Percentiles rank a stretch among this genome's conserved stretches.
Conservation (phyloP, 1,284 basidiomycete genomes). For the Naganishia albida region DNA sequence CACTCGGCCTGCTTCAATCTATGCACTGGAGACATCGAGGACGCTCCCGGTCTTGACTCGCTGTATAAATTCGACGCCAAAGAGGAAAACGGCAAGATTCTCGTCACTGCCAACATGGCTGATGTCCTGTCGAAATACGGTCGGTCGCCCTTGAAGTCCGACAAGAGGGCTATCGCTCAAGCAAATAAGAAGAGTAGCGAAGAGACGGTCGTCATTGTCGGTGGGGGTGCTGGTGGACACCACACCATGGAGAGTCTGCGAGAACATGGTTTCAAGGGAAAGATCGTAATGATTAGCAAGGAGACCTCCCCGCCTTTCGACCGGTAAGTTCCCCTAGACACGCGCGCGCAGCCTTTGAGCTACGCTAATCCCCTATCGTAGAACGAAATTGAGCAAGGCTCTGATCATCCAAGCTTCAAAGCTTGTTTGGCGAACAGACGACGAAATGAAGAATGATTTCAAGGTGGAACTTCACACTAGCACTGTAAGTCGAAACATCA, state of each 20-base stretch:
- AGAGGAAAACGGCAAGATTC: conserved; percentile 65
- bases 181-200: conserved; percentile 48
- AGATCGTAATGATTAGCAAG: conserved; percentile 76
- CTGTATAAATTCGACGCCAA: conserved; percentile 77
- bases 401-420: conserved; percentile 75
- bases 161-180: conserved; percentile 26
- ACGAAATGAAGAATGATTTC: conserved; percentile 77
- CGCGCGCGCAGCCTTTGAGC: neutral
- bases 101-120: conserved; percentile 71
- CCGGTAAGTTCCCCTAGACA: conserved; percentile 57
- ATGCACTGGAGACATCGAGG: conserved; percentile 70
- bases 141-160: conserved; percentile 56
- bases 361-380: conserved; percentile 42
- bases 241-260: conserved; percentile 76
- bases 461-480: conserved; percentile 72
- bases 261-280: conserved; percentile 73
- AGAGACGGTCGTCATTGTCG: conserved; percentile 73
- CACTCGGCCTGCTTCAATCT: conserved; percentile 92
- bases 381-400: conserved; percentile 87
- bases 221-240: conserved; percentile 80
- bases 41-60: conserved; percentile 84
- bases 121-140: conserved; percentile 71
- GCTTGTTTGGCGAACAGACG: conserved; percentile 70
- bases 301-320: conserved; percentile 85
- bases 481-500: conserved; percentile 57